These are phyloP conservation scores for Lichtheimia corymbifera DNA, from an alignment of 371 early-diverging fungal genomes.

Conservation along the genomic window DNA sequence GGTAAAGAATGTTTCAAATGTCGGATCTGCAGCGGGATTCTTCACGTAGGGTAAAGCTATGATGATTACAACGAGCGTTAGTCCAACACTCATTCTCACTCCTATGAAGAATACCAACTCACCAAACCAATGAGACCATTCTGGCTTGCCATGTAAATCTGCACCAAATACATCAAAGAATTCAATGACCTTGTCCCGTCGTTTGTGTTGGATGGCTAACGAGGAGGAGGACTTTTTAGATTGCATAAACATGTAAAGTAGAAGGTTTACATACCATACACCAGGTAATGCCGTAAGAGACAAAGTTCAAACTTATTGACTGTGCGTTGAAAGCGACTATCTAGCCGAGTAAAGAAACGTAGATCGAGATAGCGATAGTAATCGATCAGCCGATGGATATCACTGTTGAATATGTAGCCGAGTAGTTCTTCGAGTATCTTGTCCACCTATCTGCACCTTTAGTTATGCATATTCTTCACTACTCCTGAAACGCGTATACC, in stretches of 20 bases:
- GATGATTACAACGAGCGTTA: background rate
- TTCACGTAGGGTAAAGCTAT: constrained; percentile 65
- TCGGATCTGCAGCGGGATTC: constrained; percentile 63
- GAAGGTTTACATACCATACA: constrained; percentile 49
- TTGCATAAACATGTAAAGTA: background rate
- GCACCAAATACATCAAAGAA: constrained; percentile 65
- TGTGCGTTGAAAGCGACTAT: constrained; percentile 61
- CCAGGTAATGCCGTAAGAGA: constrained; percentile 61
- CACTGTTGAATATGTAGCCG: constrained; percentile 51
- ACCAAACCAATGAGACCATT: constrained; percentile 76
- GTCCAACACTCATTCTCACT: background rate
- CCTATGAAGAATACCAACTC: constrained; percentile 10
- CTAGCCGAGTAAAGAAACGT: constrained; percentile 68
- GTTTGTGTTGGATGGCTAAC: constrained; percentile 62
- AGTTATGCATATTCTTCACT: background rate
- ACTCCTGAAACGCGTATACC: constrained; percentile 20
- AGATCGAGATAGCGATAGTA: constrained; percentile 69
- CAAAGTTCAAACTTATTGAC: constrained; percentile 68
- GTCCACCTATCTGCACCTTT: constrained; percentile 47
- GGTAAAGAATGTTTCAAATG: constrained; percentile 65
- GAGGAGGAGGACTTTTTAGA: too few relatives aligned
- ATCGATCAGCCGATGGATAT: constrained; percentile 58
- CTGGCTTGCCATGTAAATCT: constrained; percentile 59
- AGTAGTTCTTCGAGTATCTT: constrained; percentile 68
- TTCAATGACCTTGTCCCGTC: constrained; percentile 58